Base-by-base conservation (phyloP, 2,329 filamentous ascomycete species). In the Fusarium floridanum region DNA sequence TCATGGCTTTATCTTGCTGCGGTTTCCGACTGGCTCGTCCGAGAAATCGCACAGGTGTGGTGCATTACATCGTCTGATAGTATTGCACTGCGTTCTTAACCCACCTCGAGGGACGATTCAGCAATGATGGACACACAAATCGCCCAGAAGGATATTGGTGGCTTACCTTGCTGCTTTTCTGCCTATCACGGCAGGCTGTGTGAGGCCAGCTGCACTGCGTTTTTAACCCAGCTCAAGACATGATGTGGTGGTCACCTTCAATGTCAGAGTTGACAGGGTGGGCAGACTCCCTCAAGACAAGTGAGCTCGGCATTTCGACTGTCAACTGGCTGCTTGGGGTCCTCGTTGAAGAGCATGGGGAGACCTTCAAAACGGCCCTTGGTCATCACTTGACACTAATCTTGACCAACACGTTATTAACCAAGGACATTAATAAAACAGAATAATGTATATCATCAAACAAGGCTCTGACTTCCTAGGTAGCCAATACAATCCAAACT, bases 401-500 rank as follows among this genome's bases (percentile, higher is more conserved):
- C 20, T 22, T 45, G 20, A 4, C 41, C 20, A 20, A 45, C 20
- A 14, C 39, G 20, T 41, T 34, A 37, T 16, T 8, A 22, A 22
- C 41, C n/a, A 48, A 48, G 12, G 2, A 10, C 4, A 17, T 37
- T 16, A 4, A 6, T 22, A 39, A 36, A 22, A 4, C 20, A 16
- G 0, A 20, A 34, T 34, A 14, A 6, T 27, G 7, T 36, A 10
- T 39, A 57, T 36, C 20, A 10, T 39, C 14, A 57, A 36, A 24
- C 14, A 24, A 50, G 16, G 24, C 45, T 29, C 20, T 22, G 24
- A 8, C 20, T 55, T 61, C 10, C 16, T 72, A 69, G 7, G 12
- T 72, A 68, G 5, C 68, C 72, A 69, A 71, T 64, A 56, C 37
- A 56, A 68, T 55, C 62, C 67, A 64, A 62, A 77, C 75, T 76